These are phyloP conservation scores for Aspergillus calidoustus DNA, from an alignment of 2,329 filamentous ascomycete genomes.

Conservation along the genomic window DNA sequence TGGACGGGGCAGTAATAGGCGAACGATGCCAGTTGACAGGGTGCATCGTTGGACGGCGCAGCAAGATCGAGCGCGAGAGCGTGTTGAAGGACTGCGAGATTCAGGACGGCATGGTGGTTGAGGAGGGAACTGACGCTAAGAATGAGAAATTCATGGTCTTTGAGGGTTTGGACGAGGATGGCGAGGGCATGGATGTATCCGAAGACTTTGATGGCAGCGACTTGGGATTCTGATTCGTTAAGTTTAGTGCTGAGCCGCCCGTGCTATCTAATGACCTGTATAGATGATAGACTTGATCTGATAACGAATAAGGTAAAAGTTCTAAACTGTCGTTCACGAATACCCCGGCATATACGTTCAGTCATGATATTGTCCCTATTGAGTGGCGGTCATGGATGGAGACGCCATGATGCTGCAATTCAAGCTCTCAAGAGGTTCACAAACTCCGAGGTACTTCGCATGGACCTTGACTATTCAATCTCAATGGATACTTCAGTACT, in stretches of 20 bases:
- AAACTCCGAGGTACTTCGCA: not conserved
- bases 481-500: not conserved
- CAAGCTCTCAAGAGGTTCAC: not conserved
- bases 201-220: conserved; percentile 31
- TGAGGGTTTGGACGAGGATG: conserved; percentile 49
- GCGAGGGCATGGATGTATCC: conserved; percentile 37
- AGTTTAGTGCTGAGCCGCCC: not conserved
- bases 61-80: conserved; percentile 79
- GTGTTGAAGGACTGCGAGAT: conserved; percentile 90
- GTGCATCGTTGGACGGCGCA: conserved; percentile 81
- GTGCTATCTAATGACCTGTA: conserved; percentile 12
- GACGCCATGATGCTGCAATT: not conserved
- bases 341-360: not conserved
- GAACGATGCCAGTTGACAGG: conserved; percentile 83
- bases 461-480: not conserved
- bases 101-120: conserved; percentile 80
- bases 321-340: not conserved
- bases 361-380: not conserved
- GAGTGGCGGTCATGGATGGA: not conserved
- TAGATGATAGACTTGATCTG: conserved; percentile 14
- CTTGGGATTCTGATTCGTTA: conserved; percentile 7
- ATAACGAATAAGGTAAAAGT: not conserved
- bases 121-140: conserved; percentile 73
- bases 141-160: conserved; percentile 66
- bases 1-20: conserved; percentile 88